Evolutionary conservation across 352 stramenopile species (phyloP), one percentile per base, ranked within the genome.

Genomic region (Phytophthora pinifolia): DNA sequence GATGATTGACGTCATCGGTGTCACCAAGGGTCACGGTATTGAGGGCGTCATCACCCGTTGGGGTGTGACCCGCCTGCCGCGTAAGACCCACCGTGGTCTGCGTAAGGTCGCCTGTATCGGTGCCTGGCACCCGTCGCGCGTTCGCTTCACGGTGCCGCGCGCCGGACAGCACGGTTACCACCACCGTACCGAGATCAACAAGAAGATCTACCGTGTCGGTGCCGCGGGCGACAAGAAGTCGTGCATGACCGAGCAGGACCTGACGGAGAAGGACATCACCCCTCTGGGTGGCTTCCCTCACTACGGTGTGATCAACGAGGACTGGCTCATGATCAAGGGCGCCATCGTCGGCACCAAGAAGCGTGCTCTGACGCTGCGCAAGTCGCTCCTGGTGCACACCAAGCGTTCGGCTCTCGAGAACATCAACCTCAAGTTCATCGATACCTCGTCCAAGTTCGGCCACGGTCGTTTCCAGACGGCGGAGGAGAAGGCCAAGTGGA

Each of bases 101-200:
- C 96, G 98, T 74, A 99, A 99, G 96, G 98, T 99, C 50, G 98
- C 98, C 50, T 99, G 98, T 98, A 99, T 99, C 65, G 98, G 98
- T 90, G 97, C 98, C 47, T 99, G 98, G 98, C 98, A 99, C 83
- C 98, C 98, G 79, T 92, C 96, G 70, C 97, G 97, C 85, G 97
- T 99, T 51, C 93, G 89, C 60, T 98, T 94, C 72, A 99, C 96
- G 64, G 97, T 99, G 47, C 89, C 98, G 55, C 97, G 98, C 84
- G 96, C 97, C 60, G 98, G 98, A 98, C 98, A 99, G 81, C 91
- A 99, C 79, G 98, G 98, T 78, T 99, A 99, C 92, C 97, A 99
- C 83, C 98, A 99, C 89, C 96, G 98, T 92, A 99, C 97, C 45
- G 98, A 99, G 87, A 96, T 99, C 67, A 99, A 99, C 96, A 99